Percentiles rank a stretch among this genome's conserved stretches.
Evolutionary conservation across 257 asterid genomes (phyloP).

Genomic region (Echites panduratus): DNA sequence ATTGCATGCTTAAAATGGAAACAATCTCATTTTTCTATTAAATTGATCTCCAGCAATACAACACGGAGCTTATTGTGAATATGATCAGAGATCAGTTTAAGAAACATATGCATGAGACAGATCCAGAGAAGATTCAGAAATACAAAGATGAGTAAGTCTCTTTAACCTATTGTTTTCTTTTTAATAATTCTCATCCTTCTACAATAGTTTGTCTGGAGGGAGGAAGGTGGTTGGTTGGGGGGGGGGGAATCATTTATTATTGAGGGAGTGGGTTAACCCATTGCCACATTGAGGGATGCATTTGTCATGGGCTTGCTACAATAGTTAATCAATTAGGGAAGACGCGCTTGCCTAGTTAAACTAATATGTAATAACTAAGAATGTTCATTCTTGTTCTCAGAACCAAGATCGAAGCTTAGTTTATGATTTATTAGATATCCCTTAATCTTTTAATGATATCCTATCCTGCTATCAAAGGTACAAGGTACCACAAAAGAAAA

Average conservation of each 20-base stretch:
- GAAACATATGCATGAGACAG: constrained; percentile 77
- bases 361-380: too few relatives aligned
- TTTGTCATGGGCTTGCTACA: not conserved
- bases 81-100: constrained; percentile 89
- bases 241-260: too few relatives aligned
- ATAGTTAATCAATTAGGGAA: not conserved
- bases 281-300: not conserved
- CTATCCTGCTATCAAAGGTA: too few relatives aligned
- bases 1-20: not conserved
- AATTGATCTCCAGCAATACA: constrained; percentile 55
- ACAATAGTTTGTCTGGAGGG: too few relatives aligned
- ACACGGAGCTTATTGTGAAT: constrained; percentile 60
- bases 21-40: not conserved
- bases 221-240: too few relatives aligned
- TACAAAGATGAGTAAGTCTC: constrained; percentile 78
- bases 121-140: constrained; percentile 79
- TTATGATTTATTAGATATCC: not conserved
- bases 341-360: not conserved
- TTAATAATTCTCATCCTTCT: not conserved
- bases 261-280: too few relatives aligned
- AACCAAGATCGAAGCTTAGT: not conserved
- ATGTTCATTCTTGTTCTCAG: not conserved
- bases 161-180: not conserved
- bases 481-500: too few relatives aligned
- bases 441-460: too few relatives aligned